Percentiles rank a stretch among this genome's conserved stretches.
Conservation (phyloP, 768 basidiomycete genomes). For the Psilocybe sp. region DNA sequence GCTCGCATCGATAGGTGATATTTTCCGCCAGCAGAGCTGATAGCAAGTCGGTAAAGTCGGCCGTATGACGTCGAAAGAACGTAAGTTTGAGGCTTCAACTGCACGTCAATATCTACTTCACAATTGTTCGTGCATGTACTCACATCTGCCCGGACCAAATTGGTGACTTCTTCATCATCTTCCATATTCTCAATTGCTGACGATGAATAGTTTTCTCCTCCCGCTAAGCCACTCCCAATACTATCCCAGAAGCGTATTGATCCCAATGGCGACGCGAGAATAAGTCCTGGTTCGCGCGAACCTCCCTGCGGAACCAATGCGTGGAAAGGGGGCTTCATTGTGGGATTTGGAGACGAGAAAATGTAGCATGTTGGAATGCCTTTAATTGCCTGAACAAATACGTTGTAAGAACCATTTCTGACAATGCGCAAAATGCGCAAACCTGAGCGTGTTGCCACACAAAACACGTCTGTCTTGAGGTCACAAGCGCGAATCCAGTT, state of each 20-base stretch:
- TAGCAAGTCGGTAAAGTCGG: constrained; percentile 57
- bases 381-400: constrained; percentile 46
- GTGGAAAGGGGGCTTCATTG: constrained; percentile 46
- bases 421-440: constrained; percentile 10
- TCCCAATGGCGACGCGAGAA: constrained; percentile 71
- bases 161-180: constrained; percentile 59
- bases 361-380: constrained; percentile 82
- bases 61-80: constrained; percentile 69
- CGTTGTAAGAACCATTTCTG: background rate
- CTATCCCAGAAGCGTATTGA: constrained; percentile 86
- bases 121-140: constrained; percentile 19
- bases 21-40: constrained; percentile 69
- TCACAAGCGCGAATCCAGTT: constrained; percentile 74
- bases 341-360: constrained; percentile 62
- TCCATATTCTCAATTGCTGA: constrained; percentile 46
- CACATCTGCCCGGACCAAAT: constrained; percentile 64
- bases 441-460: constrained; percentile 82
- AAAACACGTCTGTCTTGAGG: constrained; percentile 72
- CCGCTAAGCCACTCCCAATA: constrained; percentile 79
- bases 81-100: constrained; percentile 58
- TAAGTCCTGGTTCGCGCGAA: constrained; percentile 82
- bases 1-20: constrained; percentile 53
- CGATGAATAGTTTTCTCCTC: constrained; percentile 64
- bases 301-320: constrained; percentile 66
- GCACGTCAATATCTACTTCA: background rate